These are phyloP conservation scores for Phlyctochytrium planicorne DNA, from an alignment of 192 early-diverging fungal species.

Conservation along the genomic window DNA sequence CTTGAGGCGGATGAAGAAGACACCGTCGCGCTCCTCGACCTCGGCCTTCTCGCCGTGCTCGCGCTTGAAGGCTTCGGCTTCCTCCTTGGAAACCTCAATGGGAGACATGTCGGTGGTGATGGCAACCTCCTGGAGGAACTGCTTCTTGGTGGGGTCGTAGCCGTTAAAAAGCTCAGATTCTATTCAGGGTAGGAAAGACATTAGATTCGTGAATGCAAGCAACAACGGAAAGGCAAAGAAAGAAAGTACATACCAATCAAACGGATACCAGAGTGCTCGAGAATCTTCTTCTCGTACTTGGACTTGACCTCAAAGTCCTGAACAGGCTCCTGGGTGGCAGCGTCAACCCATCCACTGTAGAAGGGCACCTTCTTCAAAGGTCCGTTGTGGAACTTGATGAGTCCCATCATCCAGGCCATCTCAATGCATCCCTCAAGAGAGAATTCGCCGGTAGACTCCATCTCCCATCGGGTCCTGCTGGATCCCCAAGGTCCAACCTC, in stretches of 20 bases:
- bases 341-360: conserved; percentile 94
- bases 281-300: conserved; percentile 85
- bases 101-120: conserved; percentile 83
- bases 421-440: conserved; percentile 91
- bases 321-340: conserved; percentile 79
- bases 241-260: conserved; percentile 53
- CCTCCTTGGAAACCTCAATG: conserved; percentile 83
- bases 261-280: conserved; percentile 90
- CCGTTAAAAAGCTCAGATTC: conserved; percentile 82
- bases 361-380: conserved; percentile 68
- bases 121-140: conserved; percentile 85
- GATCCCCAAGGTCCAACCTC: conserved; percentile 93
- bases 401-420: conserved; percentile 97
- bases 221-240: background rate
- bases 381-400: conserved; percentile 85
- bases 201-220: conserved; percentile 11
- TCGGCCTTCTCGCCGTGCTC: conserved; percentile 79
- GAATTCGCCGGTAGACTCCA: conserved; percentile 87
- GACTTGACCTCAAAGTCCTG: conserved; percentile 82
- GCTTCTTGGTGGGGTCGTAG: conserved; percentile 84
- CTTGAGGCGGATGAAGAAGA: conserved; percentile 75
- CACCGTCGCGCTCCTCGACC: conserved; percentile 65
- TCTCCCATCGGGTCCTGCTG: conserved; percentile 92
- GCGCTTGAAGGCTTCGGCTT: conserved; percentile 79
- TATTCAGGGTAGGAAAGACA: background rate